Evolutionary conservation across 345 rosid species (phyloP).

Genomic region (Populus alba): DNA sequence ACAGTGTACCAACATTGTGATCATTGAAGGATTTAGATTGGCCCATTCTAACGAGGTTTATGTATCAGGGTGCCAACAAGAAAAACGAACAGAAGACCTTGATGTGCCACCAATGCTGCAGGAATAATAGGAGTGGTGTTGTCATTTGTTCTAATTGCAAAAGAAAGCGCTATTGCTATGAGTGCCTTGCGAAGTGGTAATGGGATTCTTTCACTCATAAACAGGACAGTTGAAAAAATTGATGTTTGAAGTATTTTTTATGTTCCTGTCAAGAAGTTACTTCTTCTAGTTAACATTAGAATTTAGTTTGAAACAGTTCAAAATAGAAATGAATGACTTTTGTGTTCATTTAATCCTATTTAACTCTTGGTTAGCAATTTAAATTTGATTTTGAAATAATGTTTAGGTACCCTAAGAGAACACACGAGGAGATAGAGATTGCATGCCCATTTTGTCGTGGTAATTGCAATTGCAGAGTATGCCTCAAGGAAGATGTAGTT

Average conservation of each 20-base stretch:
- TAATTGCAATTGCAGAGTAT: slow-evolving; percentile 52
- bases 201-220: slow-evolving; percentile 5
- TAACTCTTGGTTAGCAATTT: slow-evolving; percentile 8
- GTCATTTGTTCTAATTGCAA: slow-evolving; percentile 44
- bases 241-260: not conserved
- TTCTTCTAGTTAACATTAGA: not conserved
- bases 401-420: slow-evolving; percentile 48
- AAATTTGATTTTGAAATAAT: slow-evolving; percentile 18
- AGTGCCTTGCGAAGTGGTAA: slow-evolving; percentile 56
- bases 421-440: slow-evolving; percentile 35
- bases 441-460: slow-evolving; percentile 57
- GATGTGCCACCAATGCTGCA: slow-evolving; percentile 51
- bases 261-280: not conserved
- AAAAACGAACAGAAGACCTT: slow-evolving; percentile 24
- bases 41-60: slow-evolving; percentile 8
- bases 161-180: slow-evolving; percentile 50
- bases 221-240: not conserved
- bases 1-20: too few relatives aligned
- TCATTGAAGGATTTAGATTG: not conserved
- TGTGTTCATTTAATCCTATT: slow-evolving; percentile 5
- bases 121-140: slow-evolving; percentile 31
- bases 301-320: not conserved
- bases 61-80: slow-evolving; percentile 27
- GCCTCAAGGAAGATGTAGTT: slow-evolving; percentile 41
- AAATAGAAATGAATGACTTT: not conserved